Percentiles rank a stretch among this genome's conserved stretches.
phyloP scores from a whole-genome alignment of 345 rosid species.

The Turnera subulata region DNA sequence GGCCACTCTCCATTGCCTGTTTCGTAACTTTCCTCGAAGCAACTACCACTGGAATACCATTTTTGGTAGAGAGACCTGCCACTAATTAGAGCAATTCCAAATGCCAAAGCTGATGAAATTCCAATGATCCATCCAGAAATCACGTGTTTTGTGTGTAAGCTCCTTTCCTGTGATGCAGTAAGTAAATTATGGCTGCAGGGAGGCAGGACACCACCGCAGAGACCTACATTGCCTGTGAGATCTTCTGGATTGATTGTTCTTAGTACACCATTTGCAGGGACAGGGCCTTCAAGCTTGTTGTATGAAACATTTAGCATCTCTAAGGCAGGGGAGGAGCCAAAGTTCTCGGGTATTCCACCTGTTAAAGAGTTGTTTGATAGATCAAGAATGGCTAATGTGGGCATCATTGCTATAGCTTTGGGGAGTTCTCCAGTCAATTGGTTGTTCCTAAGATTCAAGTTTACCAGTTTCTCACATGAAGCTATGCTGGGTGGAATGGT shows the following conservation, averaged over 20 bases:
- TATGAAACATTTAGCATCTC: constrained; percentile 76
- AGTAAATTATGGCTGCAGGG: constrained; percentile 52
- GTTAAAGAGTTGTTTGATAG: constrained; percentile 75
- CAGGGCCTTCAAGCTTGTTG: constrained; percentile 78
- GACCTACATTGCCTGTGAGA: constrained; percentile 64
- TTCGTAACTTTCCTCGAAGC: constrained; percentile 46
- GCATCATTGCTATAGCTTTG: constrained; percentile 59
- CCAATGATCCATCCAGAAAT: constrained; percentile 63
- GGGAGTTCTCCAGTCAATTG: constrained; percentile 70
- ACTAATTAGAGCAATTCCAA: constrained; percentile 42
- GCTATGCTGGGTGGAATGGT: constrained; percentile 76
- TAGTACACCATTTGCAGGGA: constrained; percentile 71
- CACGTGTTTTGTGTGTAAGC: constrained; percentile 46
- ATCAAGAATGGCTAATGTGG: constrained; percentile 80
- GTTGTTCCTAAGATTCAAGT: constrained; percentile 62
- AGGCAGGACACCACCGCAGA: constrained; percentile 75
- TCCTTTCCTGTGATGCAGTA: constrained; percentile 30
- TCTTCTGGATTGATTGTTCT: constrained; percentile 76
- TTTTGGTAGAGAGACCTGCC: constrained; percentile 43
- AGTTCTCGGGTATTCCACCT: constrained; percentile 67
- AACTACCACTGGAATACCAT: constrained; percentile 50
- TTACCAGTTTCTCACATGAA: constrained; percentile 74
- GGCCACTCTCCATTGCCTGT: constrained; percentile 73
- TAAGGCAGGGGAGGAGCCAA: constrained; percentile 76
- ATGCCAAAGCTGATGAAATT: constrained; percentile 48